These are phyloP conservation scores for Papiliotrema fonsecae DNA, from an alignment of 1,284 basidiomycete genomes.

Conservation along the genomic window DNA sequence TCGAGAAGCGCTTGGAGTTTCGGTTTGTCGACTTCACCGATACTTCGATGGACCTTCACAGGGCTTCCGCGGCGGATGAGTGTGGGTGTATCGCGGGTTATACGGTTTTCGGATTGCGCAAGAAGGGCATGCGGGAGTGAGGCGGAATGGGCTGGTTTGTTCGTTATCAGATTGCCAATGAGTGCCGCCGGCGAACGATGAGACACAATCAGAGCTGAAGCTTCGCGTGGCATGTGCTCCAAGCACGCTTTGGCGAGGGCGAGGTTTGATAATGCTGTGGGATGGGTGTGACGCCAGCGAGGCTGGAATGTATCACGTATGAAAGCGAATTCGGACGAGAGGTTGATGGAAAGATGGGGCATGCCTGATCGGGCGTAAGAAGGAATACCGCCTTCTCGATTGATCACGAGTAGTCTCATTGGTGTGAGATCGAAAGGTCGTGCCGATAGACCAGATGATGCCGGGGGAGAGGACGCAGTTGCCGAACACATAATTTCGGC, in stretches of 20 bases:
- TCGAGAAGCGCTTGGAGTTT: constrained; percentile 81
- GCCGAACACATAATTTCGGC: constrained; percentile 70
- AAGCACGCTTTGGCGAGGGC: constrained; percentile 84
- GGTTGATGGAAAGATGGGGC: constrained; percentile 94
- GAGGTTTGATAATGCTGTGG: constrained; percentile 82
- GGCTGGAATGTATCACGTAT: constrained; percentile 80
- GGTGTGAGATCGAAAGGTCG: constrained; percentile 67
- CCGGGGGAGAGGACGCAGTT: background rate
- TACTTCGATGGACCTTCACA: constrained; percentile 66
- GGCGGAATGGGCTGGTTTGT: constrained; percentile 93
- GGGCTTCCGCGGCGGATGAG: constrained; percentile 83
- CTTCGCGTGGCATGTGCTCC: constrained; percentile 84
- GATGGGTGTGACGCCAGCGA: constrained; percentile 73
- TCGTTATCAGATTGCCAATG: constrained; percentile 96
- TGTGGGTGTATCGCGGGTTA: constrained; percentile 88
- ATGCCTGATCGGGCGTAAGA: constrained; percentile 92
- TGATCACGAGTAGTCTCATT: constrained; percentile 94
- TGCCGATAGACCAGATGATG: background rate
- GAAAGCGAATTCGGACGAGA: constrained; percentile 79
- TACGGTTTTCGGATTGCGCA: constrained; percentile 67
- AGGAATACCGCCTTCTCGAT: constrained; percentile 92
- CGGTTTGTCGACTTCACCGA: constrained; percentile 63
- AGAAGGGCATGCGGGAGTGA: constrained; percentile 89
- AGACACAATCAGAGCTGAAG: constrained; percentile 92
- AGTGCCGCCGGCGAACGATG: constrained; percentile 93